Percentiles rank a stretch among this genome's conserved stretches.
phyloP scores from a whole-genome alignment of 202 grass and related monocot species.

The Setaria italica region DNA sequence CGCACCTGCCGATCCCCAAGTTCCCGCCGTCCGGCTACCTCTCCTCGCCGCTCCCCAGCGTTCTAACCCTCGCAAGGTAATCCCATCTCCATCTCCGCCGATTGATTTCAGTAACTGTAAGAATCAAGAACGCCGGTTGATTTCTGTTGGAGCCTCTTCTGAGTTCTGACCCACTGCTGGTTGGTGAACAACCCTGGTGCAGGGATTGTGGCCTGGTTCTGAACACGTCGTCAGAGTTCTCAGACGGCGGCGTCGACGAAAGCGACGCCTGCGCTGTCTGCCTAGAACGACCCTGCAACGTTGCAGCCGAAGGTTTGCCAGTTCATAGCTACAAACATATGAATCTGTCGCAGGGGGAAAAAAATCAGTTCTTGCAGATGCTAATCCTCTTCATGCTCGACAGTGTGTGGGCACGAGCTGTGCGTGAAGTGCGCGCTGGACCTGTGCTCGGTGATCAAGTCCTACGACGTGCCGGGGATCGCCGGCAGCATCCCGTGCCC shows the following conservation, averaged over 20 bases:
- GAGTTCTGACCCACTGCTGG: not conserved
- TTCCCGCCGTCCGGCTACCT: conserved; percentile 76
- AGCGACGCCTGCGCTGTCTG: conserved; percentile 73
- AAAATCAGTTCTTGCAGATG: not conserved
- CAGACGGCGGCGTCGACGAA: conserved; percentile 42
- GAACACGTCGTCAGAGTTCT: conserved; percentile 22
- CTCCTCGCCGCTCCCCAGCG: conserved; percentile 63
- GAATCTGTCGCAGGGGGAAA: not conserved
- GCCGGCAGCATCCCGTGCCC: conserved; percentile 87
- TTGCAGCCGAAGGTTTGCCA: conserved; percentile 76
- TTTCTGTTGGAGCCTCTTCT: not conserved
- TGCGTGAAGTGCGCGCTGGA: conserved; percentile 82
- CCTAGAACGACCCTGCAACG: conserved; percentile 77
- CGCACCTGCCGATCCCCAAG: conserved; percentile 59
- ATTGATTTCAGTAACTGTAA: not conserved
- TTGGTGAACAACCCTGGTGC: not conserved
- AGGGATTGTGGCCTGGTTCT: conserved; percentile 64
- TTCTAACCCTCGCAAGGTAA: conserved; percentile 77
- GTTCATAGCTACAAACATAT: not conserved
- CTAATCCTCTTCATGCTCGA: not conserved
- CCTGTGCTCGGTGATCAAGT: conserved; percentile 81
- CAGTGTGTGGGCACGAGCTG: conserved; percentile 83
- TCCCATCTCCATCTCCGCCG: not conserved
- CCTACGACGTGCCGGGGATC: conserved; percentile 50
- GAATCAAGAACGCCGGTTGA: too few relatives aligned